Base-by-base conservation (phyloP, 164 flowering plant genomes). In the Houttuynia cordata region DNA sequence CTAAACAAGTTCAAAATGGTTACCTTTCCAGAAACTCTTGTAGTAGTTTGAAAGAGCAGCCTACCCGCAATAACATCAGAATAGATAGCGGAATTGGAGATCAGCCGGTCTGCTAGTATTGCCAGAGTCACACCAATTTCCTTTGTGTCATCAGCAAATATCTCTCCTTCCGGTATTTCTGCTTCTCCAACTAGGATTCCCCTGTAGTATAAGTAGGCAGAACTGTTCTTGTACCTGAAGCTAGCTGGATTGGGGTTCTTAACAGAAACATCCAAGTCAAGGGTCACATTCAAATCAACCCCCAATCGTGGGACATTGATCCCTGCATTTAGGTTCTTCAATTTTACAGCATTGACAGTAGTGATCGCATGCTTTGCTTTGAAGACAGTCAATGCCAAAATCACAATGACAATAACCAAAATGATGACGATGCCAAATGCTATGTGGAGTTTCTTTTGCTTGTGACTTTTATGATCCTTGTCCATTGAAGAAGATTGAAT, bases 171-270 rank as follows among this genome's bases (percentile, higher is more conserved):
- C 0, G 83, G 85, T n/a, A 86, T 62, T 3, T 73, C 76, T 6
- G 65, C 96, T 61, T 83, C 81, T 0, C 98, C 98, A 49, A 91
- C 83, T 4, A 60, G 63, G 22, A 68, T 24, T 0, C 77, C 86
- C 49, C 75, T 64, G 81, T 83, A 87, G 24, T 75, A 68, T 68
- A 91, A 53, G 10, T 65, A 15, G 10, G 92, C 79, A 0, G 81
- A 62, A 76, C 75, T 58, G 68, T 75, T 64, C 17, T 20, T 21
- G 79, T 76, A 86, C 71, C 70, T 75, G 78, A 83, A 77, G 4
- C 88, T 81, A 0, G 80, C 86, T 51, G 69, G 72, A 76, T 91
- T 91, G 0, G 95, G 96, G 70, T 91, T 91, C 12, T 67, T 71
- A 24, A 91, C 67, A 30, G 89, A 56, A 62, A 87, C 41, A 56